Percentiles rank a stretch among this genome's conserved stretches.
These are phyloP conservation scores for Bipolaris bicolor DNA, from an alignment of 2,329 filamentous ascomycete genomes.

Conservation along the genomic window DNA sequence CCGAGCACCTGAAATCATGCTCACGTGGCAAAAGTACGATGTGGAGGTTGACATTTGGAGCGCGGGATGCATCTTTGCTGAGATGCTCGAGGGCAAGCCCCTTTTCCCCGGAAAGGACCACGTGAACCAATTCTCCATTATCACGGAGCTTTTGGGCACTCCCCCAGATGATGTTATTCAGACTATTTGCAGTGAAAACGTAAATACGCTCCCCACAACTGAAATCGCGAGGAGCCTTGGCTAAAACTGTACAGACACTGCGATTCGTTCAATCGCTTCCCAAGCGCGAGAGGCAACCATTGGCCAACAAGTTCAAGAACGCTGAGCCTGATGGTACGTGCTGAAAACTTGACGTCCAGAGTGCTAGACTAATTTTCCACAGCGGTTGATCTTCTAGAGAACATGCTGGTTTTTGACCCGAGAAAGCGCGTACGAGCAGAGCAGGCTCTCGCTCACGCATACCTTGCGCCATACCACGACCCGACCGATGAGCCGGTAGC, in stretches of 20 bases:
- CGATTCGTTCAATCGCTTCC: constrained; percentile 97
- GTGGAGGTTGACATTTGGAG: constrained; percentile 99
- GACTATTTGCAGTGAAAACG: constrained; percentile 97
- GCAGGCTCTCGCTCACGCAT: constrained; percentile 86
- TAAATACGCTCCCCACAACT: constrained; percentile 48
- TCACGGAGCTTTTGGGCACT: constrained; percentile 94
- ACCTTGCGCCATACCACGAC: constrained; percentile 95
- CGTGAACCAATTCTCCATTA: constrained; percentile 99
- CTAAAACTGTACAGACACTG: constrained; percentile 69
- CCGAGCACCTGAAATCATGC: constrained; percentile 98
- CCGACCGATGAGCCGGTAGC: constrained; percentile 94
- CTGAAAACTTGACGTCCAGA: not conserved
- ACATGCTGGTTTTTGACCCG: constrained; percentile 98
- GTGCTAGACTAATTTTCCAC: constrained; percentile 7
- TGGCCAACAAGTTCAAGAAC: constrained; percentile 91
- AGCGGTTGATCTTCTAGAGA: constrained; percentile 93
- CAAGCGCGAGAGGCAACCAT: constrained; percentile 87
- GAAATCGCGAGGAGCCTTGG: not conserved
- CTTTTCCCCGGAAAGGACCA: constrained; percentile 99
- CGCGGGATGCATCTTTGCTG: constrained; percentile 97
- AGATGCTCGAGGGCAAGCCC: constrained; percentile 98
- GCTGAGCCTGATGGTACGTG: constrained; percentile 80
- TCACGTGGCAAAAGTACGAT: constrained; percentile 99
- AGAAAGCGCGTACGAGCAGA: constrained; percentile 89
- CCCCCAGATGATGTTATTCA: constrained; percentile 98